These are phyloP conservation scores for Talaromyces sp. DNA, from an alignment of 2,329 filamentous ascomycete genomes.

Conservation along the genomic window DNA sequence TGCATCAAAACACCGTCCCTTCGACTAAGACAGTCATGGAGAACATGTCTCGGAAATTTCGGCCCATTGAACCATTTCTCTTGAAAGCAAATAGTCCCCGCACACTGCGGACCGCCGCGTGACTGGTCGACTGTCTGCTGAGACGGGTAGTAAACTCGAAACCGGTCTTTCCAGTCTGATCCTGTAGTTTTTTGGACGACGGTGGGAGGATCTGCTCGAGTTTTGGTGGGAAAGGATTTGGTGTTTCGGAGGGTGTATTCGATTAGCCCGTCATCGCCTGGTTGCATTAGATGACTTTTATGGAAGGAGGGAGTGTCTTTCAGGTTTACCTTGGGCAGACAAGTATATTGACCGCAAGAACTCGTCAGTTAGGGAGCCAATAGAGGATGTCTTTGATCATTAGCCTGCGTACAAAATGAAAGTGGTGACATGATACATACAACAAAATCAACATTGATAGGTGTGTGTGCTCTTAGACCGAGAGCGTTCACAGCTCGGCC, in stretches of 20 bases:
- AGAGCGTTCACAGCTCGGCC: constrained; percentile 61
- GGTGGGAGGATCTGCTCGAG: constrained; percentile 35
- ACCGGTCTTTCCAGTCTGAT: constrained; percentile 45
- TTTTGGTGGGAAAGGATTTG: constrained; percentile 18
- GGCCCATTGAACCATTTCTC: constrained; percentile 64
- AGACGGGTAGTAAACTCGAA: constrained; percentile 79
- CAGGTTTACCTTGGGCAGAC: constrained; percentile 49
- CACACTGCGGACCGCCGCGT: constrained; percentile 58
- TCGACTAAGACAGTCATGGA: constrained; percentile 71
- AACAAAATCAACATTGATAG: constrained; percentile 67
- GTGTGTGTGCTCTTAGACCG: constrained; percentile 51
- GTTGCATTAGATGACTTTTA: not conserved
- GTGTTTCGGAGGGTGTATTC: constrained; percentile 37
- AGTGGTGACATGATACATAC: constrained; percentile 34
- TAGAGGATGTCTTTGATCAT: constrained; percentile 62
- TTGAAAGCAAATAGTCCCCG: constrained; percentile 78
- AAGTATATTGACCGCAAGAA: constrained; percentile 59
- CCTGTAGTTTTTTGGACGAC: constrained; percentile 26
- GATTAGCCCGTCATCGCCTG: constrained; percentile 44
- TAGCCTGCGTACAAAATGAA: constrained; percentile 10
- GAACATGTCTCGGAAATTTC: constrained; percentile 64
- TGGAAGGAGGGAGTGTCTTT: not conserved
- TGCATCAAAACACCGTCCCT: constrained; percentile 75
- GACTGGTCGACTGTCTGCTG: constrained; percentile 62
- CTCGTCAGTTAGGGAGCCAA: constrained; percentile 68